Percentiles rank a stretch among this genome's conserved stretches.
Evolutionary conservation across 352 stramenopile species (phyloP).

Genomic region (Pythium guiyangense): DNA sequence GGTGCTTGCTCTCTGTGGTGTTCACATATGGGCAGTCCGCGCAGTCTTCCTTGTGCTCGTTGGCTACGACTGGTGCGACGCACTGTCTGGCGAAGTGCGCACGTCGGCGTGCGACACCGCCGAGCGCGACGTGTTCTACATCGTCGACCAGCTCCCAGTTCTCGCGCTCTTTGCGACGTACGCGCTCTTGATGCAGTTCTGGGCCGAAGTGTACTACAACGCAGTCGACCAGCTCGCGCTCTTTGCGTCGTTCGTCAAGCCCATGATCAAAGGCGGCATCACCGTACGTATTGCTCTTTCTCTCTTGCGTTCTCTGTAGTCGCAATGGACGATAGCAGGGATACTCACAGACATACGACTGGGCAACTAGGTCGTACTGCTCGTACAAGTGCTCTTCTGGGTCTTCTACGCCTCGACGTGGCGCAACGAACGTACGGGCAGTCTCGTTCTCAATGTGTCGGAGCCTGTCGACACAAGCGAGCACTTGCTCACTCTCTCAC

Average conservation of each 20-base stretch:
- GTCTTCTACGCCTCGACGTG: constrained; percentile 74
- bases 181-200: constrained; percentile 81
- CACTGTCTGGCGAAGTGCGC: constrained; percentile 63
- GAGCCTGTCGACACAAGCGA: too few relatives aligned
- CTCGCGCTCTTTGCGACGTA: constrained; percentile 82
- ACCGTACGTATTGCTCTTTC: constrained; percentile 23
- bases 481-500: neutral
- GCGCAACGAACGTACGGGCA: constrained; percentile 56
- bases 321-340: too few relatives aligned
- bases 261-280: constrained; percentile 59
- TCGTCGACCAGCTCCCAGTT: constrained; percentile 80
- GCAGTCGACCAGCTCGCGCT: constrained; percentile 68
- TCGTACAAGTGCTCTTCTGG: constrained; percentile 69
- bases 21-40: constrained; percentile 26
- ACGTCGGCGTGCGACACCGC: constrained; percentile 43
- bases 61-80: constrained; percentile 77
- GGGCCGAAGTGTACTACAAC: constrained; percentile 89
- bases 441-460: too few relatives aligned
- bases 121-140: constrained; percentile 83
- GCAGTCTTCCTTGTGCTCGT: constrained; percentile 70
- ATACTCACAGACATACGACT: neutral
- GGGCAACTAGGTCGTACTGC: constrained; percentile 36
- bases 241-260: constrained; percentile 63
- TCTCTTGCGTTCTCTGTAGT: neutral
- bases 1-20: neutral